Evolutionary conservation across 139 green algal genomes (phyloP).

Genomic region (Monoraphidium neglectum): DNA sequence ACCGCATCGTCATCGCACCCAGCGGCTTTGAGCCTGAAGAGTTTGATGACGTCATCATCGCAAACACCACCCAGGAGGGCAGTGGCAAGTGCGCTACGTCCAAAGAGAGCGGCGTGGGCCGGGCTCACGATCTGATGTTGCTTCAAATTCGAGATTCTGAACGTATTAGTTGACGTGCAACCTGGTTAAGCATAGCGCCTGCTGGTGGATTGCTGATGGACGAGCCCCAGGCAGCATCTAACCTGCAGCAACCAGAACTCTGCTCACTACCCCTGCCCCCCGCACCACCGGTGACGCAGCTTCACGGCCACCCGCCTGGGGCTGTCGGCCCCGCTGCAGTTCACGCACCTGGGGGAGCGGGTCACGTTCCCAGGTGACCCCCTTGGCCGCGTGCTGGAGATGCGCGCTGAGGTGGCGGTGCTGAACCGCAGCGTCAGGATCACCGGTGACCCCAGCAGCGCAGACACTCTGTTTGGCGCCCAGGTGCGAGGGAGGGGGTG

Average conservation of each 20-base stretch:
- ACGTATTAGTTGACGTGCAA: no score
- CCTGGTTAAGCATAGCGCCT: no score
- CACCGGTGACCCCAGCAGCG: no score
- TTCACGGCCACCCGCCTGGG: constrained; percentile 27
- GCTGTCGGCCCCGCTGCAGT: constrained; percentile 37
- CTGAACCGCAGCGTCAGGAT: no score
- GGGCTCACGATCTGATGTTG: neutral
- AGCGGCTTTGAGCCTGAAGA: neutral
- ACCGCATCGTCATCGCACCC: neutral
- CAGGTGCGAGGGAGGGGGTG: constrained; percentile 5
- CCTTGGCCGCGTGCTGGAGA: constrained; percentile 38
- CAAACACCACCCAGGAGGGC: neutral
- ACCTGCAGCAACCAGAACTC: no score
- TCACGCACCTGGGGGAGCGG: constrained; percentile 53
- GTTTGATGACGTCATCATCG: neutral
- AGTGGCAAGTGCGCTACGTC: neutral
- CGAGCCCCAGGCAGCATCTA: no score
- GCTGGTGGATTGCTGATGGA: no score
- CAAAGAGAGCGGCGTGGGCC: neutral
- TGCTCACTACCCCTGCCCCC: no score
- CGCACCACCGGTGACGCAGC: no score
- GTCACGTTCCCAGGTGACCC: constrained; percentile 20
- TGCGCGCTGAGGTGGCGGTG: constrained; percentile 61
- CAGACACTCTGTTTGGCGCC: constrained; percentile 2
- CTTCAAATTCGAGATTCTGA: no score